Evolutionary conservation across 2,329 filamentous ascomycete genomes (phyloP), one percentile per base, ranked within the genome.

Genomic region (Fusarium longipes): DNA sequence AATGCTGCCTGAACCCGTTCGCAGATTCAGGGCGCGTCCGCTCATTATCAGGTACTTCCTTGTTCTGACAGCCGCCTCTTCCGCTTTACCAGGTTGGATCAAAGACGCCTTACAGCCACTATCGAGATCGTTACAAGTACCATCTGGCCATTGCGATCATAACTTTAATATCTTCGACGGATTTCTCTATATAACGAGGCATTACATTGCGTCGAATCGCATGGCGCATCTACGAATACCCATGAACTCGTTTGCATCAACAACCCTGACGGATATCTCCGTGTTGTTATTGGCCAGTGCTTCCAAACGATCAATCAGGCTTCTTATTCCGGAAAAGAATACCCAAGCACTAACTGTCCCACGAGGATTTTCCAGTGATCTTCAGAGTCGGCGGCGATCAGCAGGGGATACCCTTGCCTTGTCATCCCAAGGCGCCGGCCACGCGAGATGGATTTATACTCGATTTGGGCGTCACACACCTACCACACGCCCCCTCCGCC

Each of bases 381-480:
- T 74, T 73, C 72, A 69, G 50, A 63, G 65, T 62, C 65, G 61
- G 70, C 59, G 73, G 63, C 72, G 72, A 74, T 74, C 73, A 67
- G 64, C 71, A 73, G 70, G 73, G 73, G 60, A 51, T 24, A 67
- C 66, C 71, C 70, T 58, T 63, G 71, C 42, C 62, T 52, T 47
- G 66, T 35, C 56, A 57, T 57, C 35, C 59, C 58, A 70, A 65
- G 70, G 62, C 69, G 59, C 62, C 42, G 73, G 57, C 73, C 72
- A 74, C 73, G 73, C 73, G 73, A 74, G 72, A 73, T 72, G 72
- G 72, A 63, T 63, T 72, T 73, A 73, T 51, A 45, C 68, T 69
- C 65, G 72, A 74, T 74, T 74, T 39, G 56, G 42, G 53, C 29
- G 53, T 47, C 22, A 30, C 49, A 54, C 63, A 20, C 50, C 55